Evolutionary conservation across 768 basidiomycete species (phyloP).

Genomic region (Phaffia australis): DNA sequence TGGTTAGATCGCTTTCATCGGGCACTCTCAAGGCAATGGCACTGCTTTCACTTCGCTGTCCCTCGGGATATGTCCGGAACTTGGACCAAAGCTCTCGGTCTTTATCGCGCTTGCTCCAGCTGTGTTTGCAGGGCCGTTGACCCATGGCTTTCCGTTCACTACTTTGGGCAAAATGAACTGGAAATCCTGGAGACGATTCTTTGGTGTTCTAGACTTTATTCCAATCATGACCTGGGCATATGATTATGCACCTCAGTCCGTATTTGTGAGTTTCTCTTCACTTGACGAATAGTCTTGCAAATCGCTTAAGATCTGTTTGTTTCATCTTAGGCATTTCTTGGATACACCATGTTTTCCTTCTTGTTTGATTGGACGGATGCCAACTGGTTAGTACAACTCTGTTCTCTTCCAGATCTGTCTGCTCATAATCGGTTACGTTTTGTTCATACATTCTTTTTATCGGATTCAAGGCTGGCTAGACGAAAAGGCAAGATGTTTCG

Average conservation of each 20-base stretch:
- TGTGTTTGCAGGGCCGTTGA: conserved; percentile 46
- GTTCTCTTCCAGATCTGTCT: neutral
- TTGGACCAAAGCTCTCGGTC: conserved; percentile 42
- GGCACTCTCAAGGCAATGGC: conserved; percentile 47
- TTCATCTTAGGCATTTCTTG: conserved; percentile 13
- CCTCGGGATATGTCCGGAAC: conserved; percentile 43
- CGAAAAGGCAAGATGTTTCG: conserved; percentile 47
- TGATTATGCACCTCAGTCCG: conserved; percentile 41
- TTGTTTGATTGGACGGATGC: conserved; percentile 44
- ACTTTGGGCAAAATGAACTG: conserved; percentile 43
- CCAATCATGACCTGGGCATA: conserved; percentile 46
- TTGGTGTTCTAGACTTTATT: conserved; percentile 47
- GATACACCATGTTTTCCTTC: conserved; percentile 44
- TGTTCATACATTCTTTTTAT: neutral
- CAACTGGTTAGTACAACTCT: conserved; percentile 39
- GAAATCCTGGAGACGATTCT: conserved; percentile 43
- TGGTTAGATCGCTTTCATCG: conserved; percentile 43
- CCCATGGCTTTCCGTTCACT: conserved; percentile 44
- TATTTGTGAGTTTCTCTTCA: conserved; percentile 36
- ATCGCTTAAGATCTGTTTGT: conserved; percentile 15
- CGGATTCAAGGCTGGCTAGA: conserved; percentile 37
- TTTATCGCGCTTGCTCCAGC: conserved; percentile 47
- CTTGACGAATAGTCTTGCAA: conserved; percentile 10
- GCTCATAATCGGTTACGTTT: neutral
- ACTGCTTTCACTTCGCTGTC: conserved; percentile 45